Evolutionary conservation across 129 eudicot genomes (phyloP), one percentile per base, ranked within the genome.

Genomic region (Smallanthus sonchifolius): DNA sequence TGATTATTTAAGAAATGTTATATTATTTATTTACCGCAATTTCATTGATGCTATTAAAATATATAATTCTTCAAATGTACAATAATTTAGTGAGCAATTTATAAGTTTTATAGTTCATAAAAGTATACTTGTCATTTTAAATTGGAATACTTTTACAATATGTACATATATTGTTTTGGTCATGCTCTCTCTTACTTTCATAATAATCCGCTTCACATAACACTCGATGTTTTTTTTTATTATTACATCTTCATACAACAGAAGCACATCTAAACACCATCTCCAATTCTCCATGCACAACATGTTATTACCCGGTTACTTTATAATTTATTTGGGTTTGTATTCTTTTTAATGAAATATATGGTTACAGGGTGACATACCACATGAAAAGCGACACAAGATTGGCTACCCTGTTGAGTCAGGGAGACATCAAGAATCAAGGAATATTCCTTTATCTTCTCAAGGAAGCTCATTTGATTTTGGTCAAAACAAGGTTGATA

Each of bases 291-390:
- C 24, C 38, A 70, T 16, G 54, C n/a, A 11, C 20, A 55, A 39
- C 45, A 16, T 54, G 13, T 37, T 30, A 16, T 42, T 20, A 71
- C 56, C n/a, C 40, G 3, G 57, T 61, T 52, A 42, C 48, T 9
- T 57, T 32, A 37, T 38, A 69, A 17, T 38, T 62, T 44, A 6
- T 45, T 47, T 62, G 48, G 63, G 65, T 65, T 36, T 36, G 59
- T 30, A 32, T 17, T 59, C 28, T 6, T 69, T 54, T 47, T 5
- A 48, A 42, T 10, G 15, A 36, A 65, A 30, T 52, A 5, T 40
- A 38, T 66, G 48, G 19, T 63, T 83, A 48, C 83, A 95, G 99
- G 88, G 92, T 70, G 94, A 87, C 66, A 79, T 85, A n/a, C 99
- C 99, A 5, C 82, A 68, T 16, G 96, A 84, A 72, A 95, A 95